These are phyloP conservation scores for Fomitopsis pulvina DNA, from an alignment of 768 basidiomycete genomes.

Conservation along the genomic window DNA sequence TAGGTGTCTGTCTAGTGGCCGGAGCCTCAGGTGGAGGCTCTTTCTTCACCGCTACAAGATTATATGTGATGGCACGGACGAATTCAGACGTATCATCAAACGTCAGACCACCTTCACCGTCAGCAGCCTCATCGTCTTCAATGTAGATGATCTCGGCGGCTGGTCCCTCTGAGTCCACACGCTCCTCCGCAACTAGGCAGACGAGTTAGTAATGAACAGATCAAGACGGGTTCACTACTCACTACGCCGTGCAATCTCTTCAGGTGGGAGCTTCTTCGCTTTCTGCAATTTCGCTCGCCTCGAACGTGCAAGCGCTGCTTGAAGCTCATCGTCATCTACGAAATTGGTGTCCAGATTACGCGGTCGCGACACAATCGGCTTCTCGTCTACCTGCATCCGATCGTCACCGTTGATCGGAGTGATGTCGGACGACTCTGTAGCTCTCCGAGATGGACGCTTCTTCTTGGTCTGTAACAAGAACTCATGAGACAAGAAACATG, in stretches of 20 bases:
- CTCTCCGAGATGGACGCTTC: constrained; percentile 72
- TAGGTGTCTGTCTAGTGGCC: constrained; percentile 14
- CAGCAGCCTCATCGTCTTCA: constrained; percentile 45
- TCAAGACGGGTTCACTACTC: constrained; percentile 23
- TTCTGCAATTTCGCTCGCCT: constrained; percentile 78
- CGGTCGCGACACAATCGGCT: constrained; percentile 57
- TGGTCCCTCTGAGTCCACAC: constrained; percentile 43
- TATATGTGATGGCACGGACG: constrained; percentile 74
- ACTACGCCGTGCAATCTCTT: constrained; percentile 79
- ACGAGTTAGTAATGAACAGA: not conserved
- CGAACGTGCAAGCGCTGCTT: constrained; percentile 83
- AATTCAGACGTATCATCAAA: constrained; percentile 98
- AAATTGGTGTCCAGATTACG: constrained; percentile 83
- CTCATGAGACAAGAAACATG: not conserved
- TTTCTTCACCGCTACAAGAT: constrained; percentile 39
- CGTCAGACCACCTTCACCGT: constrained; percentile 54
- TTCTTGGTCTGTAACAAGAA: constrained; percentile 70
- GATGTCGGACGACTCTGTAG: constrained; percentile 46
- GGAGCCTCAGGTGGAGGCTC: constrained; percentile 18
- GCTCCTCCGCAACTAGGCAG: constrained; percentile 55
- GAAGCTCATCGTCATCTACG: constrained; percentile 97
- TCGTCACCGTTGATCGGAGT: constrained; percentile 36
- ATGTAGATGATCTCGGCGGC: constrained; percentile 34
- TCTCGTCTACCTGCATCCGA: constrained; percentile 77
- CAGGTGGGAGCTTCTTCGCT: constrained; percentile 68